Evolutionary conservation across 257 asterid genomes (phyloP).

Genomic region (Lithospermum erythrorhizon): DNA sequence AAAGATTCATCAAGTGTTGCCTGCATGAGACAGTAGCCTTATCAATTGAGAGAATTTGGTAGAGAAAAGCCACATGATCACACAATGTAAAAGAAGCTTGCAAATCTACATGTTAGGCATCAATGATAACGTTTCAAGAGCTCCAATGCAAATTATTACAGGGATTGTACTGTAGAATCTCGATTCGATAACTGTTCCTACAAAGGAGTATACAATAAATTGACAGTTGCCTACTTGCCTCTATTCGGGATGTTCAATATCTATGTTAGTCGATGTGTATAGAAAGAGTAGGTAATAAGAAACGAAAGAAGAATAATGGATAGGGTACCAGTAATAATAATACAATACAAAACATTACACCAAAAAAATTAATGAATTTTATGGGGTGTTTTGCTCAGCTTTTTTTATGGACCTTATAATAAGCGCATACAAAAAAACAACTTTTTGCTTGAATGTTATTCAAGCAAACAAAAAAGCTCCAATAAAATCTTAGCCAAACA

Average conservation of each 20-base stretch:
- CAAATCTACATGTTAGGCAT: background rate
- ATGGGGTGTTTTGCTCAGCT: background rate
- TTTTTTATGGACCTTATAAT: background rate
- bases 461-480: background rate
- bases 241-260: background rate
- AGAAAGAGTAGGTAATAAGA: background rate
- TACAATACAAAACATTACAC: background rate
- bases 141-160: background rate
- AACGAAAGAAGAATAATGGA: background rate
- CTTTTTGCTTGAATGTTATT: background rate
- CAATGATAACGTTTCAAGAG: background rate
- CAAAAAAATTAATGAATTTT: background rate
- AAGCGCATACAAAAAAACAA: no score
- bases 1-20: slow-evolving; percentile 92
- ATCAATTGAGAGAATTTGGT: slow-evolving; percentile 16
- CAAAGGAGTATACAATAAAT: no score
- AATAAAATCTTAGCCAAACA: background rate
- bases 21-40: slow-evolving; percentile 35
- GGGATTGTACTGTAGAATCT: background rate
- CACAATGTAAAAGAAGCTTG: background rate
- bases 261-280: background rate
- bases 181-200: background rate
- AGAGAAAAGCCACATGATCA: slow-evolving; percentile 8
- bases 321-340: no score
- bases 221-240: background rate